Base-by-base conservation (phyloP, 2,329 filamentous ascomycete species). In the Colletotrichum caudatum region DNA sequence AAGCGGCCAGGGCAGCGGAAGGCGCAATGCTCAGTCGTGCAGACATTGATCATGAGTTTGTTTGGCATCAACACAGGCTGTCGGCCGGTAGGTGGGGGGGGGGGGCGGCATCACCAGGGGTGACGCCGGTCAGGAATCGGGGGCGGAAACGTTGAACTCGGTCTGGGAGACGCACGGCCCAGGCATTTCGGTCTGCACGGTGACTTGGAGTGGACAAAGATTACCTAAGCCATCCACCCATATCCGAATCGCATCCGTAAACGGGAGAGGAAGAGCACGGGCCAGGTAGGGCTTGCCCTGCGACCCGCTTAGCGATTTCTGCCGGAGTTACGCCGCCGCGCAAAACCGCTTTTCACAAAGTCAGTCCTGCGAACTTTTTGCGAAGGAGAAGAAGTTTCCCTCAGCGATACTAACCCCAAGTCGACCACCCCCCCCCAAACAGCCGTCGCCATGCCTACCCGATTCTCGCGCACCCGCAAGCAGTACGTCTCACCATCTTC, bases 401-500 rank as follows among this genome's bases (percentile, higher is more conserved):
- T 65, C 70, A 63, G 70, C 66, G 81, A 80, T 63, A 63, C 60
- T 63, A 81, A 83, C 80, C 81, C 82, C 80, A 82, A 80, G 69
- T 65, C 72, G 61, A 73, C 70, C 46, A 73, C 51, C 57, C 57
- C 65, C 29, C 29, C 29, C n/a, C n/a, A n/a, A 39, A 72, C 62
- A 60, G 66, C 66, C 70, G 70, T 71, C 70, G 70, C 66, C 70
- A 72, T 72, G 70, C 91, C 91, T 90, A 93, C 91, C 85, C 87
- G 91, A 84, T 87, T 91, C 78, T 89, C 88, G 81, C 92, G 93
- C 87, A 93, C 91, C 85, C 88, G 91, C 86, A 93, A 93, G 89
- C 91, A 91, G 90, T 92, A 91, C 80, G 90, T 90, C 78, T 46
- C 73, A 73, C 65, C 74, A 72, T 61, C 35, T 56, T 63, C 35